Conservation (phyloP, 2,329 filamentous ascomycete species). For the Calonectria ilicicola region DNA sequence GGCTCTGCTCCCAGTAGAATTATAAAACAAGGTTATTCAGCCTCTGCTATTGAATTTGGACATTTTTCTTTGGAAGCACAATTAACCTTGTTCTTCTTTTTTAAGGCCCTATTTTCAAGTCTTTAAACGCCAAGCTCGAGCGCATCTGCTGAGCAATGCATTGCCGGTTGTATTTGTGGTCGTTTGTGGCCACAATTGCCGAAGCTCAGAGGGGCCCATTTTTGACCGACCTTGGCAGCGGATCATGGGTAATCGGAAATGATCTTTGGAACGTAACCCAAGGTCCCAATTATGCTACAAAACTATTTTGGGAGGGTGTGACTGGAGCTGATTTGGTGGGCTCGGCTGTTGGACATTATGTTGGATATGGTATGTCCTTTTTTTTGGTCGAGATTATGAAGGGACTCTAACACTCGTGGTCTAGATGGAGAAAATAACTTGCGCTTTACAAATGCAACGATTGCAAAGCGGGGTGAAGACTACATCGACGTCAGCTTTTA, state of each 20-base stretch:
- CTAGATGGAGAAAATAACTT: background rate
- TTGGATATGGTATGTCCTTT: background rate
- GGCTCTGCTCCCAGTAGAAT: background rate
- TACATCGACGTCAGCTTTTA: background rate
- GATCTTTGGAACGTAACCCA: background rate
- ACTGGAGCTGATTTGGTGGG: background rate
- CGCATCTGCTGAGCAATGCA: background rate
- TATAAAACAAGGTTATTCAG: background rate
- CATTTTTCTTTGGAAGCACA: no score
- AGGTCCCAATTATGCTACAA: background rate
- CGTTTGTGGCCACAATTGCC: background rate
- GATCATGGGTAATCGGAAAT: background rate
- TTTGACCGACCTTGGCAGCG: background rate
- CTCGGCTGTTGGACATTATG: background rate
- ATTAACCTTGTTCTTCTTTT: no score
- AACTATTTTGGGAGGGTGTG: background rate
- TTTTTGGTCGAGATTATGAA: background rate
- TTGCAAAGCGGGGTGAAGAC: background rate
- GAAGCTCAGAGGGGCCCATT: background rate
- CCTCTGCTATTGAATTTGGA: background rate
- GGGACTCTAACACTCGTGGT: background rate
- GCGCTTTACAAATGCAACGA: background rate
- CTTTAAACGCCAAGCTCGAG: background rate
- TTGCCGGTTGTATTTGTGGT: background rate
- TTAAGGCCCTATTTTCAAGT: background rate